Percentiles rank a stretch among this genome's conserved stretches.
phyloP scores from a whole-genome alignment of 2,329 filamentous ascomycete species.

The Aspergillus phoenicis region DNA sequence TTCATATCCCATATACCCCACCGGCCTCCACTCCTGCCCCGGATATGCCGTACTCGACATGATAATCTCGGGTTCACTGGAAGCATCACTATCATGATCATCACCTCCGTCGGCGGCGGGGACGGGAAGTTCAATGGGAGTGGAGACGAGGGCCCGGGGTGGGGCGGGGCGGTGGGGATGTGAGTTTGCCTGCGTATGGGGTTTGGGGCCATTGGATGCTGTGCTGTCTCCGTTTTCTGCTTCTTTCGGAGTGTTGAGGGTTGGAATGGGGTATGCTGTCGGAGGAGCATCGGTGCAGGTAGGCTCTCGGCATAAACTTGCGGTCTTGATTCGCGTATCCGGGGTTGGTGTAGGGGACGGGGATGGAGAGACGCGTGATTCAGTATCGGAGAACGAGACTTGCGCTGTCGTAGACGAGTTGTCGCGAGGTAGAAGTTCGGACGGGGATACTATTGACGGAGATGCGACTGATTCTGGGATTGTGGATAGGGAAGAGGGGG shows the following conservation, averaged over 20 bases:
- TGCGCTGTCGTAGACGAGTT: too few relatives aligned
- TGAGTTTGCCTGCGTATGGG: background rate
- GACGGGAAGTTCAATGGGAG: constrained; percentile 40
- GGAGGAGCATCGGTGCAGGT: too few relatives aligned
- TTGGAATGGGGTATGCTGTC: background rate
- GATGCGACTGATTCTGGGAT: background rate
- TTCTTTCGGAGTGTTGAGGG: background rate
- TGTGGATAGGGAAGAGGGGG: background rate
- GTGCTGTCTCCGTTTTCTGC: background rate
- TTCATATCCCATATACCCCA: constrained; percentile 17
- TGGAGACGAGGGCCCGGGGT: constrained; percentile 24
- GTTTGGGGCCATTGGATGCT: too few relatives aligned
- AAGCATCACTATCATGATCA: constrained; percentile 43
- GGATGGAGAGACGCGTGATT: too few relatives aligned
- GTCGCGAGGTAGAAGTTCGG: background rate
- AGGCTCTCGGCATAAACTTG: too few relatives aligned
- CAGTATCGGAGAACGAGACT: too few relatives aligned
- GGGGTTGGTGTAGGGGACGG: too few relatives aligned
- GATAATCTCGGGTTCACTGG: constrained; percentile 46
- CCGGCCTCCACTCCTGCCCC: constrained; percentile 51
- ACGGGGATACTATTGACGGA: background rate
- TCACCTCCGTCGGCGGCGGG: constrained; percentile 39
- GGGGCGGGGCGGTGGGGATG: constrained; percentile 28
- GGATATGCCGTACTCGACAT: constrained; percentile 55
- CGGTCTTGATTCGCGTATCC: too few relatives aligned